Conservation (phyloP, 495 filamentous ascomycete species). For the Xylaria castorea region DNA sequence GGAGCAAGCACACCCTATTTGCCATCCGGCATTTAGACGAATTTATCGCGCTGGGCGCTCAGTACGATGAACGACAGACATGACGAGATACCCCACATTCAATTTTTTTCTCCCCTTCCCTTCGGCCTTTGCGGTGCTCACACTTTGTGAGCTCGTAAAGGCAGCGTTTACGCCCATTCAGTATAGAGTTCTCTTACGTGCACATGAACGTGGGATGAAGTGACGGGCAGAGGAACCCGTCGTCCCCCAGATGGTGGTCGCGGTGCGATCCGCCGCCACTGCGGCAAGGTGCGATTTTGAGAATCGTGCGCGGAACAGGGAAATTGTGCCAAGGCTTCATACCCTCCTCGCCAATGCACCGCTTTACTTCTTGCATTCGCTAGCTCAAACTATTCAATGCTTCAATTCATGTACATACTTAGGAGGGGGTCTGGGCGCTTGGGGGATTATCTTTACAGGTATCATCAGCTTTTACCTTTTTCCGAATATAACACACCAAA, state of each 20-base stretch:
- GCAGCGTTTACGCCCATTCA: slow-evolving; percentile 18
- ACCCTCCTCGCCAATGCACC: background rate
- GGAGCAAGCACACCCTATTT: slow-evolving; percentile 5
- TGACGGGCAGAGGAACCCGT: background rate
- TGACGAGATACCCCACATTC: slow-evolving; percentile 18
- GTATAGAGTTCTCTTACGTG: slow-evolving; percentile 1
- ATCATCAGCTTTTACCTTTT: slow-evolving; percentile 1
- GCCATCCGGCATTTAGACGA: slow-evolving; percentile 20
- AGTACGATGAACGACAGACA: slow-evolving; percentile 38
- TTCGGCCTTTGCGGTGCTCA: background rate
- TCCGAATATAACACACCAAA: background rate
- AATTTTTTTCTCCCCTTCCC: background rate
- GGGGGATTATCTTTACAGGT: background rate
- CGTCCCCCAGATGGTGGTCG: background rate
- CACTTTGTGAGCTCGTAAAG: background rate
- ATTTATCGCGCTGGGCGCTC: slow-evolving; percentile 36
- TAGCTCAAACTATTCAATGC: slow-evolving; percentile 6
- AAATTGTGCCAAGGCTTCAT: background rate
- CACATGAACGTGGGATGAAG: background rate
- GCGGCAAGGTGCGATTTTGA: background rate
- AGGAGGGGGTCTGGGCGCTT: background rate
- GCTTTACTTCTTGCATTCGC: slow-evolving; percentile 30
- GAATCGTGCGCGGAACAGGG: slow-evolving; percentile 16
- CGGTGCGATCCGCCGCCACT: background rate
- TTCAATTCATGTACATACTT: slow-evolving; percentile 22